Evolutionary conservation across 2,329 filamentous ascomycete species (phyloP).

Genomic region (Claviceps arundinis): DNA sequence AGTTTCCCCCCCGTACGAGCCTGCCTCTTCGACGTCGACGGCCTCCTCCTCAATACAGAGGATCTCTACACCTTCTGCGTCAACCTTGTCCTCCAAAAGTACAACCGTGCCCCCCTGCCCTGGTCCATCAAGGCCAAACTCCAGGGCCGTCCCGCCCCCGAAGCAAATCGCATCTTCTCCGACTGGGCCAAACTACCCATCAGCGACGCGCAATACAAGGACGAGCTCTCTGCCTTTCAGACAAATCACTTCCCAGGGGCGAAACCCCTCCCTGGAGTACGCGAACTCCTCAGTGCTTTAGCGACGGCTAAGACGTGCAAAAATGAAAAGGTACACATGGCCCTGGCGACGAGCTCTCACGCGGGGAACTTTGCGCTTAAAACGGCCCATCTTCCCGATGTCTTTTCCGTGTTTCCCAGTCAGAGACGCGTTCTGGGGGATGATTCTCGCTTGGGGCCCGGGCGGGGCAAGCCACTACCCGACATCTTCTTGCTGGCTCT

Average conservation of each 20-base stretch:
- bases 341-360: constrained; percentile 73
- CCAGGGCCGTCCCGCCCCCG: constrained; percentile 42
- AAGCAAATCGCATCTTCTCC: constrained; percentile 44
- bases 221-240: constrained; percentile 50
- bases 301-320: constrained; percentile 16
- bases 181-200: constrained; percentile 83
- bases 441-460: constrained; percentile 60
- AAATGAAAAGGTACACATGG: constrained; percentile 52
- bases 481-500: constrained; percentile 90
- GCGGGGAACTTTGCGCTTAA: constrained; percentile 63
- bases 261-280: constrained; percentile 68
- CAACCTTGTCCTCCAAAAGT: constrained; percentile 67
- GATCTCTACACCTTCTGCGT: constrained; percentile 76
- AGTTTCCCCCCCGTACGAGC: constrained; percentile 73
- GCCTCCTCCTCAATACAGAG: constrained; percentile 85
- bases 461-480: constrained; percentile 84
- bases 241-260: constrained; percentile 56
- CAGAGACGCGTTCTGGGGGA: constrained; percentile 74
- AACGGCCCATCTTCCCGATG: constrained; percentile 44
- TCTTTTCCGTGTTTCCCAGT: constrained; percentile 53
- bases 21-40: constrained; percentile 98
- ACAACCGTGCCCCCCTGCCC: constrained; percentile 62
- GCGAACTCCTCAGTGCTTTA: constrained; percentile 45
- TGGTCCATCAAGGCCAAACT: constrained; percentile 91
- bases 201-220: constrained; percentile 50